A percentile compares a stretch with the other conserved stretches of the same genome.
Evolutionary conservation across 1,284 basidiomycete genomes (phyloP).

Genomic region (Boletellus sp.): DNA sequence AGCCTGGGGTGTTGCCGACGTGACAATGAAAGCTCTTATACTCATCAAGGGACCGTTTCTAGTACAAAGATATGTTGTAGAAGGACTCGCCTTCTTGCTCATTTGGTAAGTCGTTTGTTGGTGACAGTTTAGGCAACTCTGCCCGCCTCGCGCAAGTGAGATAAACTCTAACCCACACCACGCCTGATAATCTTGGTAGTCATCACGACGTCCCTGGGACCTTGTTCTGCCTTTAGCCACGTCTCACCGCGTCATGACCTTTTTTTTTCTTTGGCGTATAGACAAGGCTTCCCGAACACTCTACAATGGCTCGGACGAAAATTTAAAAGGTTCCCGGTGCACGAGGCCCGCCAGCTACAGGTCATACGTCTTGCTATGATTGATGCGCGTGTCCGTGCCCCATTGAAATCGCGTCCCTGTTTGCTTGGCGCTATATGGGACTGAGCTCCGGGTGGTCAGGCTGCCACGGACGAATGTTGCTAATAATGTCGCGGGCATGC

Average conservation of each 20-base stretch:
- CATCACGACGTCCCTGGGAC: slow-evolving; percentile 29
- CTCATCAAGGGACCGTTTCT: slow-evolving; percentile 21
- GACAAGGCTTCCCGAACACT: slow-evolving; percentile 21
- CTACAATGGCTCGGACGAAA: slow-evolving; percentile 19
- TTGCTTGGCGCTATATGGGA: slow-evolving; percentile 13
- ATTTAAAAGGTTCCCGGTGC: slow-evolving; percentile 7
- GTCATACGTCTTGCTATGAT: neutral
- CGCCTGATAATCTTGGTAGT: slow-evolving; percentile 17
- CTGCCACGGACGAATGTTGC: neutral
- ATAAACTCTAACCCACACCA: slow-evolving; percentile 26
- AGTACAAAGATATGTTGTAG: slow-evolving; percentile 35
- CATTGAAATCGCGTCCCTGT: slow-evolving; percentile 20
- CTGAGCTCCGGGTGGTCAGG: slow-evolving; percentile 11
- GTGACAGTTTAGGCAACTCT: slow-evolving; percentile 29
- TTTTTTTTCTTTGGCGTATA: slow-evolving; percentile 7
- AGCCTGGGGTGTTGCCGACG: slow-evolving; percentile 16
- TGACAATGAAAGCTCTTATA: slow-evolving; percentile 27
- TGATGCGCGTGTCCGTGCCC: slow-evolving; percentile 23
- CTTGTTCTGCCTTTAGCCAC: slow-evolving; percentile 30
- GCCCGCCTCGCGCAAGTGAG: slow-evolving; percentile 12
- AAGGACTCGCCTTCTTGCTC: slow-evolving; percentile 27
- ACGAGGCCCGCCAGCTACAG: slow-evolving; percentile 19
- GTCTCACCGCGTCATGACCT: neutral
- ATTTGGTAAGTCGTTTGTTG: slow-evolving; percentile 37
- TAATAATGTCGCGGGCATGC: neutral